phyloP scores from a whole-genome alignment of 371 early-diverging fungal genomes.

The Synchytrium microbalum region DNA sequence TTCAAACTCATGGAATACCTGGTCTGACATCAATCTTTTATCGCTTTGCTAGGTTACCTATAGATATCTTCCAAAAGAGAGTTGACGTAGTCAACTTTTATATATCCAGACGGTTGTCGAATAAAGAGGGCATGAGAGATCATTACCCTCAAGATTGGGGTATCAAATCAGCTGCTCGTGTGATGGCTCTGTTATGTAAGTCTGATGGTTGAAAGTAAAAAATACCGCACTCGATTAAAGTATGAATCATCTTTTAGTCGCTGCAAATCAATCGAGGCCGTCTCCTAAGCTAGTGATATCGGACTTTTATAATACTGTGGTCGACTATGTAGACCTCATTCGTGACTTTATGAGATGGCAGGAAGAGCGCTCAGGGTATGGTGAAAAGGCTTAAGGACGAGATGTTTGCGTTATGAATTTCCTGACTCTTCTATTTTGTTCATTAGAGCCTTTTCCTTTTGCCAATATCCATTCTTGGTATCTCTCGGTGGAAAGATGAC shows the following conservation, averaged over 20 bases:
- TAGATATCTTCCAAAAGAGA: constrained; percentile 54
- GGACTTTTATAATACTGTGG: constrained; percentile 77
- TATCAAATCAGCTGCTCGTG: constrained; percentile 72
- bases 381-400: neutral
- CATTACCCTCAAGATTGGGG: constrained; percentile 75
- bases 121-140: constrained; percentile 40
- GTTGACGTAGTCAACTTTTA: constrained; percentile 74
- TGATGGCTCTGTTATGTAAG: constrained; percentile 80
- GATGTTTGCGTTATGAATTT: neutral
- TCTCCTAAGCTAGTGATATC: constrained; percentile 51
- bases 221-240: constrained; percentile 12
- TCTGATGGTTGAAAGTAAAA: no score
- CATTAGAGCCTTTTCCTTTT: constrained; percentile 31
- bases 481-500: constrained; percentile 40
- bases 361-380: constrained; percentile 55
- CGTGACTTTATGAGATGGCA: constrained; percentile 83
- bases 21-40: constrained; percentile 3
- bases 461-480: constrained; percentile 42
- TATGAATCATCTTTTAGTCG: constrained; percentile 47
- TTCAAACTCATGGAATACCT: neutral
- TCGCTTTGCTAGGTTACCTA: constrained; percentile 40
- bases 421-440: neutral
- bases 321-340: constrained; percentile 66
- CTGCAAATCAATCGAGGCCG: constrained; percentile 51
- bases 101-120: constrained; percentile 45